phyloP scores from a whole-genome alignment of 2,329 filamentous ascomycete species.

The Microdochium nivale region DNA sequence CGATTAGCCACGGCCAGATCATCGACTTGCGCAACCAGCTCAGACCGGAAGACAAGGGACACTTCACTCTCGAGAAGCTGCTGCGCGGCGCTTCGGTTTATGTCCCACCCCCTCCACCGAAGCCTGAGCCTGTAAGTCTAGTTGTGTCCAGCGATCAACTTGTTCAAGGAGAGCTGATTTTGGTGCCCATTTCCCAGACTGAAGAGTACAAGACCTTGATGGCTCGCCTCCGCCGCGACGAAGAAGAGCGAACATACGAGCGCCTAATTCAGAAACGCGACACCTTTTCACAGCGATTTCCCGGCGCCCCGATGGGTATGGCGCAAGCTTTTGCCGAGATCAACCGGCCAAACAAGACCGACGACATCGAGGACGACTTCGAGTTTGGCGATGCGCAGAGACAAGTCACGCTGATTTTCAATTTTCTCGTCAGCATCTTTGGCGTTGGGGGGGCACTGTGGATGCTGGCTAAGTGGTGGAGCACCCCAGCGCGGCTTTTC shows the following conservation, averaged over 20 bases:
- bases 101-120: slow-evolving; percentile 69
- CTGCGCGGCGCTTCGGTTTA: slow-evolving; percentile 67
- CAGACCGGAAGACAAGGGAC: slow-evolving; percentile 2
- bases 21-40: slow-evolving; percentile 30
- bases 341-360: slow-evolving; percentile 35
- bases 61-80: slow-evolving; percentile 56
- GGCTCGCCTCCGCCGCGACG: slow-evolving; percentile 71
- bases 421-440: slow-evolving; percentile 79
- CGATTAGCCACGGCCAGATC: slow-evolving; percentile 65
- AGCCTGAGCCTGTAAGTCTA: slow-evolving; percentile 60
- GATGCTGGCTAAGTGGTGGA: slow-evolving; percentile 73
- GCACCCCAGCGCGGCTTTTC: slow-evolving; percentile 58
- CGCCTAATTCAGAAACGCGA: slow-evolving; percentile 65
- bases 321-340: slow-evolving; percentile 48
- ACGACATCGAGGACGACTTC: slow-evolving; percentile 50
- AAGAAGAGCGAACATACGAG: slow-evolving; percentile 75
- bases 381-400: slow-evolving; percentile 67
- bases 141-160: background rate
- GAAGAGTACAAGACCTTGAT: slow-evolving; percentile 82
- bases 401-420: slow-evolving; percentile 79
- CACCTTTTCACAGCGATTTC: slow-evolving; percentile 51
- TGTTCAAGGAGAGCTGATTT: slow-evolving; percentile 3
- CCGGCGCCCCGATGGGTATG: slow-evolving; percentile 32
- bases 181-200: slow-evolving; percentile 38
- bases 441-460: slow-evolving; percentile 71